A percentile compares a stretch with the other conserved stretches of the same genome.
Conservation (phyloP, 2,329 filamentous ascomycete species). For the Sporothrix pallida region DNA sequence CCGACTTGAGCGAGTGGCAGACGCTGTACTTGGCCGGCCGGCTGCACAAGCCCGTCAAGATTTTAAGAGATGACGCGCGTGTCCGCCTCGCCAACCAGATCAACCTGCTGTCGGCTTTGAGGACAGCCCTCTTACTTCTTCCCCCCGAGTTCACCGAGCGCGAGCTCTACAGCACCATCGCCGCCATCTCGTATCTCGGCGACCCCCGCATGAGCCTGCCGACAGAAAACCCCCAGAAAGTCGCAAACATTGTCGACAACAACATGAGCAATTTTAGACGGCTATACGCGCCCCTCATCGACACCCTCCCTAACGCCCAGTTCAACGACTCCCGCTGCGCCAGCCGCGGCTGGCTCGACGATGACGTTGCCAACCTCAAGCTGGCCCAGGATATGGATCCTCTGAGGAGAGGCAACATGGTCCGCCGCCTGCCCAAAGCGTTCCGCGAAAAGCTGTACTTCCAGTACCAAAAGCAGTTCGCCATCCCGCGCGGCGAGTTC, state of each 20-base stretch:
- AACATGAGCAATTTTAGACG: slow-evolving; percentile 91
- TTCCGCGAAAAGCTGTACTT: slow-evolving; percentile 94
- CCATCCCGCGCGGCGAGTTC: slow-evolving; percentile 83
- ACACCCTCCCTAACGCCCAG: slow-evolving; percentile 84
- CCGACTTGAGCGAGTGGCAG: slow-evolving; percentile 88
- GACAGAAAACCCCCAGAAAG: slow-evolving; percentile 89
- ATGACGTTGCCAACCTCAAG: slow-evolving; percentile 67
- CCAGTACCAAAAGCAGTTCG: slow-evolving; percentile 88
- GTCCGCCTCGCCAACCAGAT: slow-evolving; percentile 95
- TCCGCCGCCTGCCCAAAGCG: slow-evolving; percentile 81
- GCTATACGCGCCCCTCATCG: slow-evolving; percentile 86
- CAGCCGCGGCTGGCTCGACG: slow-evolving; percentile 66
- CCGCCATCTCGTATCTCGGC: slow-evolving; percentile 90
- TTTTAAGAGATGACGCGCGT: slow-evolving; percentile 88
- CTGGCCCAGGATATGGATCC: slow-evolving; percentile 93
- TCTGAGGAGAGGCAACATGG: slow-evolving; percentile 91
- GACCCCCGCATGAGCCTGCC: slow-evolving; percentile 94
- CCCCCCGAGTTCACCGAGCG: slow-evolving; percentile 84
- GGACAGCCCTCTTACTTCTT: slow-evolving; percentile 85
- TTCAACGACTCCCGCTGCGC: slow-evolving; percentile 71
- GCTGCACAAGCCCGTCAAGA: slow-evolving; percentile 97
- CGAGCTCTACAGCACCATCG: slow-evolving; percentile 88
- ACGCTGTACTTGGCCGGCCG: slow-evolving; percentile 95
- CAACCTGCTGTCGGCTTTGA: slow-evolving; percentile 89
- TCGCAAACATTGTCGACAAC: slow-evolving; percentile 89